Percentiles rank a stretch among this genome's conserved stretches.
Evolutionary conservation across 768 basidiomycete species (phyloP).

Genomic region (Tylopilus vinaceipallidus): DNA sequence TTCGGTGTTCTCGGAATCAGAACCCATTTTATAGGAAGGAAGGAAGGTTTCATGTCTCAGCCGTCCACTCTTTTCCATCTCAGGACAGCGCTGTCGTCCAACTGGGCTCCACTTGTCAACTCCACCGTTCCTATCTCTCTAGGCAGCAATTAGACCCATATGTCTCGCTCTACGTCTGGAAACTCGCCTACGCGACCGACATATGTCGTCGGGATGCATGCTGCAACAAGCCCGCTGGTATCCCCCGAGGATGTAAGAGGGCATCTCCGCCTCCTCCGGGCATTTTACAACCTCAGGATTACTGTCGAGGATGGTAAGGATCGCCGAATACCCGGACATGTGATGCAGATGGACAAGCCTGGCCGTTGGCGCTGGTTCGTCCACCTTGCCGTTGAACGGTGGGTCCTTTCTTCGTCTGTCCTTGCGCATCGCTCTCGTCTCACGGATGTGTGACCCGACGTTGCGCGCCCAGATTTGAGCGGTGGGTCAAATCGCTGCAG

Average conservation of each 20-base stretch:
- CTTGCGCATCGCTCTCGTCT: background rate
- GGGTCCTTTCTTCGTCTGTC: background rate
- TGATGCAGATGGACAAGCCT: slow-evolving; percentile 23
- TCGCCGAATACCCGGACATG: slow-evolving; percentile 25
- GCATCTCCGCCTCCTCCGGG: slow-evolving; percentile 34
- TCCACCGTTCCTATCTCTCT: background rate
- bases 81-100: background rate
- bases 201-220: slow-evolving; percentile 23
- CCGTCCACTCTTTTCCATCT: background rate
- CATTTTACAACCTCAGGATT: slow-evolving; percentile 31
- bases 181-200: background rate
- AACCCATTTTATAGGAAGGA: slow-evolving; percentile 8
- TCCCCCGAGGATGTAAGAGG: slow-evolving; percentile 30
- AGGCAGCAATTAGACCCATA: background rate
- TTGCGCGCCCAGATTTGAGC: slow-evolving; percentile 31
- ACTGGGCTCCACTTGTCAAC: background rate
- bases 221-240: slow-evolving; percentile 28
- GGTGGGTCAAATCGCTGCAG: slow-evolving; percentile 30
- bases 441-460: background rate
- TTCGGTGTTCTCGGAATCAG: background rate
- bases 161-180: slow-evolving; percentile 1
- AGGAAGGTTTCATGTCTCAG: slow-evolving; percentile 8
- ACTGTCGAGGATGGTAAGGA: slow-evolving; percentile 31
- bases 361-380: slow-evolving; percentile 42
- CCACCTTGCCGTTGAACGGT: slow-evolving; percentile 38